Percentiles rank a stretch among this genome's conserved stretches.
Conservation (phyloP, 2,329 filamentous ascomycete species). For the Domatiomyces globalis region DNA sequence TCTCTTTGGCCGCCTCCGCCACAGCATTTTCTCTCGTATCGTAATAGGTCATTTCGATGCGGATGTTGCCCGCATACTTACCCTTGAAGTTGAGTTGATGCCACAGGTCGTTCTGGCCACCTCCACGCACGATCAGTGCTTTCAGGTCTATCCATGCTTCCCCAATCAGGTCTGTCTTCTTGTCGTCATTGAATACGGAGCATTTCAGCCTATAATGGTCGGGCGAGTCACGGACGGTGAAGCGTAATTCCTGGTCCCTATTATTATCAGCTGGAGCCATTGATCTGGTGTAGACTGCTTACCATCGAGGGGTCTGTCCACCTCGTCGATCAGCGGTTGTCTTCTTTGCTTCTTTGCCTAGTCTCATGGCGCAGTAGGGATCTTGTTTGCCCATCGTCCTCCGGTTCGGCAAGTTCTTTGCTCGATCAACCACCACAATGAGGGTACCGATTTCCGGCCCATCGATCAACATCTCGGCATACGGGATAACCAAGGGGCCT, state of each 20-base stretch:
- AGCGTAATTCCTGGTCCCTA: constrained; percentile 96
- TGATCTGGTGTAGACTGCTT: constrained; percentile 25
- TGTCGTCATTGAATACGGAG: constrained; percentile 95
- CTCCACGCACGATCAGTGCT: constrained; percentile 66
- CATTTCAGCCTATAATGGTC: constrained; percentile 95
- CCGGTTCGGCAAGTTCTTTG: constrained; percentile 91
- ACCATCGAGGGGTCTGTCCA: constrained; percentile 94
- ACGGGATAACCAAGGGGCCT: constrained; percentile 24
- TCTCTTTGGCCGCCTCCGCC: constrained; percentile 40
- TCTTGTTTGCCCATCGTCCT: constrained; percentile 98
- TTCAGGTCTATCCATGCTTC: constrained; percentile 81
- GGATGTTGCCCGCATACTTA: constrained; percentile 89
- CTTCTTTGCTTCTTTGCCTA: constrained; percentile 96
- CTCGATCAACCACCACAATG: constrained; percentile 80
- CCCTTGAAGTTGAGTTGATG: constrained; percentile 74
- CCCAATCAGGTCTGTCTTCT: constrained; percentile 90
- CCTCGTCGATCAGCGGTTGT: constrained; percentile 87
- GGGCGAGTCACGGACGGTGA: constrained; percentile 86
- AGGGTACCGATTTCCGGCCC: constrained; percentile 87
- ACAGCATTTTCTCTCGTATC: constrained; percentile 78
- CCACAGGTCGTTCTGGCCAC: constrained; percentile 91
- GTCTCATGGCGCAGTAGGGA: constrained; percentile 81
- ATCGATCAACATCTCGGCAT: constrained; percentile 83
- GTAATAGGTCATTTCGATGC: constrained; percentile 93
- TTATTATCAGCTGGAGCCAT: constrained; percentile 11